Conservation (phyloP, 208 protist genomes). For the Crithidia bombi region DNA sequence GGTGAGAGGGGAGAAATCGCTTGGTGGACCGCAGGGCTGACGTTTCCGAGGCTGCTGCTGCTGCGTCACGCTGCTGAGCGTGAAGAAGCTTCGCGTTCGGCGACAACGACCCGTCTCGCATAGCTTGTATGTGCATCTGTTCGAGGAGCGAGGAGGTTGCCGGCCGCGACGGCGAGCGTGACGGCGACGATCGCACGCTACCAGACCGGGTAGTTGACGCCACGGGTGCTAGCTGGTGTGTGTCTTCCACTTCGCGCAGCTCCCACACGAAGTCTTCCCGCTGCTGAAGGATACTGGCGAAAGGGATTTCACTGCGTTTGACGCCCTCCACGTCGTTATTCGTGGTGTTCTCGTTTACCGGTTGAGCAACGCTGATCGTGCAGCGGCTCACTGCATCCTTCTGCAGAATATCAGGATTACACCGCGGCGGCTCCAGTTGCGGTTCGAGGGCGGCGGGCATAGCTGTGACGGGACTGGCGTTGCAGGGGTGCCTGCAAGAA, state of each 20-base stretch:
- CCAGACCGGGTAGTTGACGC: background rate
- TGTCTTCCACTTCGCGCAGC: constrained; percentile 23
- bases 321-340: background rate
- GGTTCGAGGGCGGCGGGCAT: background rate
- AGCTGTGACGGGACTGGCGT: background rate
- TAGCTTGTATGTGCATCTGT: constrained; percentile 21
- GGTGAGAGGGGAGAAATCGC: constrained; percentile 22
- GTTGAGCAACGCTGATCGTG: too few species aligned
- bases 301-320: constrained; percentile 19
- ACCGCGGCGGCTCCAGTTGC: too few species aligned
- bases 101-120: constrained; percentile 23
- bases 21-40: background rate
- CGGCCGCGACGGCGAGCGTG: background rate
- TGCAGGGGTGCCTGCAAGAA: background rate
- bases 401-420: too few species aligned
- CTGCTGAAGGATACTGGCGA: constrained; percentile 30
- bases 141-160: constrained; percentile 2
- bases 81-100: constrained; percentile 5
- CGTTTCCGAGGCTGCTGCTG: background rate
- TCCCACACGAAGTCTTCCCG: constrained; percentile 28
- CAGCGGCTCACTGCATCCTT: background rate
- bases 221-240: background rate
- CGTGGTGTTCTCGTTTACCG: background rate
- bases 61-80: constrained; percentile 18
- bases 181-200: background rate